Percentiles rank a stretch among this genome's conserved stretches.
Conservation (phyloP, 1,139 yeast genomes). For the Candida sojae region DNA sequence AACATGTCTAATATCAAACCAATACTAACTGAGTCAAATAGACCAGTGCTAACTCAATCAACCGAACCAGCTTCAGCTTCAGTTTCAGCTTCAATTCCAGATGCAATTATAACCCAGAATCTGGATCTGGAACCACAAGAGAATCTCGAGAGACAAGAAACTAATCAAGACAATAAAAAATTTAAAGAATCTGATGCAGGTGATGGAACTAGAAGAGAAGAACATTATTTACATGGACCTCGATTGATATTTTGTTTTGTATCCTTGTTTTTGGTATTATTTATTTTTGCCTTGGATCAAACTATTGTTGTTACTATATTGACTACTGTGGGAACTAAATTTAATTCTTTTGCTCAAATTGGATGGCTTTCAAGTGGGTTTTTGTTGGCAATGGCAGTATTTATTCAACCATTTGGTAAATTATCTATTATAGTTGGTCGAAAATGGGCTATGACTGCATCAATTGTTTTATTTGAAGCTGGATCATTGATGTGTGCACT, state of each 20-base stretch:
- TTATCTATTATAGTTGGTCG: constrained; percentile 50
- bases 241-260: constrained; percentile 27
- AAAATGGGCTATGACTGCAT: constrained; percentile 36
- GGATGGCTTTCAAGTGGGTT: constrained; percentile 68
- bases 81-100: too few relatives aligned
- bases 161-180: constrained; percentile 1
- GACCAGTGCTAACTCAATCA: background rate
- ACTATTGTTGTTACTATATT: constrained; percentile 41
- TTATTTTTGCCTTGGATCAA: constrained; percentile 42
- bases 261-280: constrained; percentile 31
- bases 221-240: constrained; percentile 35
- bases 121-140: background rate
- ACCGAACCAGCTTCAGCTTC: background rate
- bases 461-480: constrained; percentile 35
- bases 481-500: constrained; percentile 44
- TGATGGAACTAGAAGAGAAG: constrained; percentile 43
- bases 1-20: background rate
- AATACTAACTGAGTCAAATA: background rate
- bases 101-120: too few relatives aligned
- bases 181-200: constrained; percentile 43
- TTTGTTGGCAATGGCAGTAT: constrained; percentile 42
- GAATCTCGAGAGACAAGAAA: constrained; percentile 9
- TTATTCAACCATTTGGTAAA: constrained; percentile 41
- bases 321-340: constrained; percentile 38
- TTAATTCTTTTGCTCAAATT: constrained; percentile 49